Conservation (phyloP, 192 early-diverging fungal genomes). For the Coemansia guatemalensis region DNA sequence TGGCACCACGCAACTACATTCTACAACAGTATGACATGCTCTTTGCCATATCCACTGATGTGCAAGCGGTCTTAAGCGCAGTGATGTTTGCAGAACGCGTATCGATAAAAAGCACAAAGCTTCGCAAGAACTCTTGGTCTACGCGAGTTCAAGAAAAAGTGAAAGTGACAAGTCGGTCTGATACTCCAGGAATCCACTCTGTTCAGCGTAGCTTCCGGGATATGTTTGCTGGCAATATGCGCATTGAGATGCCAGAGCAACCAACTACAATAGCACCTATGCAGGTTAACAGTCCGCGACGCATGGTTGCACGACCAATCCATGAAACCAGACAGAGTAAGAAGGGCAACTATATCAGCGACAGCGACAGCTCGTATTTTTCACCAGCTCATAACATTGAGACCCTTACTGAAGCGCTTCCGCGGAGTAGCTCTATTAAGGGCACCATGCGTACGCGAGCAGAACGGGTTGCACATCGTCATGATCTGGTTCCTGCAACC, state of each 20-base stretch:
- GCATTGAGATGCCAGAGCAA: background rate
- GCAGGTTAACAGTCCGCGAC: slow-evolving; percentile 28
- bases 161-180: too few relatives aligned
- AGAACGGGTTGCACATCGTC: slow-evolving; percentile 6
- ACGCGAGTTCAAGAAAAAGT: background rate
- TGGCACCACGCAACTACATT: slow-evolving; percentile 42
- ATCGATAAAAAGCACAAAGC: slow-evolving; percentile 27
- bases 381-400: slow-evolving; percentile 16
- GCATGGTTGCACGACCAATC: slow-evolving; percentile 17
- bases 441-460: slow-evolving; percentile 8
- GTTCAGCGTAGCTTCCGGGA: background rate
- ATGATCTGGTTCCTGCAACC: slow-evolving; percentile 18
- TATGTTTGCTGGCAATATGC: background rate
- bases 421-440: slow-evolving; percentile 6
- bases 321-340: background rate
- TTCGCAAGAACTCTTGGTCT: background rate
- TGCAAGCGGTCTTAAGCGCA: slow-evolving; percentile 38
- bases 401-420: background rate
- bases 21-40: slow-evolving; percentile 47
- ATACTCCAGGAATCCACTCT: background rate
- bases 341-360: slow-evolving; percentile 38
- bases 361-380: slow-evolving; percentile 48
- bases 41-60: slow-evolving; percentile 47
- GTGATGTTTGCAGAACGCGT: slow-evolving; percentile 41
- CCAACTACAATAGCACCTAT: slow-evolving; percentile 6